Evolutionary conservation across 371 early-diverging fungal species (phyloP), one percentile per base, ranked within the genome.

Genomic region (Nematocida parisii): DNA sequence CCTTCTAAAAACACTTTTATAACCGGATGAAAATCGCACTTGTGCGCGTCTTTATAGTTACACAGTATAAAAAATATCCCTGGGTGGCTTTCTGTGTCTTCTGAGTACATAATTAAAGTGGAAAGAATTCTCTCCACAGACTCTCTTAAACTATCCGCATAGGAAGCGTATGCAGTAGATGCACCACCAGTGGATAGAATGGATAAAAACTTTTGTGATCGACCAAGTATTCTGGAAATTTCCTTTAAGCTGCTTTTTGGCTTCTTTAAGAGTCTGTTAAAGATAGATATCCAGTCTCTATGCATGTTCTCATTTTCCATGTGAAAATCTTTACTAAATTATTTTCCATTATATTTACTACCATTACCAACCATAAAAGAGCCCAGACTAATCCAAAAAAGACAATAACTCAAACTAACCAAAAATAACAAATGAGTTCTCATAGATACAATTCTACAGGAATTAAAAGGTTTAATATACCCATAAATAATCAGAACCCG

Each of bases 91-190:
- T 62, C 62, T 66, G n/a, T 40, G 22, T 55, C 24, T 7, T 42
- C 24, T 11, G 50, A 2, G 22, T 55, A 7, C 33, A 11, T 0
- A 11, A 66, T 24, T 22, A 74, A 54, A 42, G n/a, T 33, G 5
- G n/a, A 7, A 15, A 74, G 42, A 20, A 66, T 57, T 11, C 44
- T 56, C 24, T 64, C 57, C 27, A 74, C 42, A 1, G 58, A 27
- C 33, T 61, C 44, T 54, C 66, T 56, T 20, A 74, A 13, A 27
- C 18, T 66, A 11, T 74, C 74, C 22, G 61, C 64, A 45, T 74
- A 74, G 0, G 74, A 74, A 27, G 56, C 24, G 20, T 74, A 74
- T n/a, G 74, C 42, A 44, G 39, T 13, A 24, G 74, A 74, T 5
- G 20, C 52, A 13, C 66, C 66, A 0, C 66, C 52, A 5, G 42